Conservation (phyloP, 2,329 filamentous ascomycete genomes). For the Polytolypa hystricis region DNA sequence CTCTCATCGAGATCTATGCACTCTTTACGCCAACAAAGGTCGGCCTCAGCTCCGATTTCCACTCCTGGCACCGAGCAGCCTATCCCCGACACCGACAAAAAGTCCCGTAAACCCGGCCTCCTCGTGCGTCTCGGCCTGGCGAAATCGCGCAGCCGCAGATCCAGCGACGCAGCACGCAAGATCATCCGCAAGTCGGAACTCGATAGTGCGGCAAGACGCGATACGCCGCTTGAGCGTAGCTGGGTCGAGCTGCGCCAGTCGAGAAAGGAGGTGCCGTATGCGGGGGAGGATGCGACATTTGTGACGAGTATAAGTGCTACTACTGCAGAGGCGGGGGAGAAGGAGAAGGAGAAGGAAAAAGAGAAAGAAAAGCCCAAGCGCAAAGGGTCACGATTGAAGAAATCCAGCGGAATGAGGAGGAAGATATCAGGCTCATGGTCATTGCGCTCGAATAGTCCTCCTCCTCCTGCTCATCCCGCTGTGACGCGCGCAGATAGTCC, state of each 20-base stretch:
- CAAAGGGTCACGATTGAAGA: no score
- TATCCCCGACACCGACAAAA: constrained; percentile 19
- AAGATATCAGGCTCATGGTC: no score
- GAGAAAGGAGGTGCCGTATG: constrained; percentile 16
- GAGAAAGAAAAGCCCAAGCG: no score
- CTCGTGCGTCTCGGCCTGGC: constrained; percentile 20
- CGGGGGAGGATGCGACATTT: constrained; percentile 7
- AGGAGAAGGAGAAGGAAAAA: no score
- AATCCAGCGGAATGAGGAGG: no score
- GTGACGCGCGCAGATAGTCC: neutral
- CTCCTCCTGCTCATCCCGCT: neutral
- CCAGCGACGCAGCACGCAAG: constrained; percentile 11
- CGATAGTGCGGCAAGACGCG: constrained; percentile 51
- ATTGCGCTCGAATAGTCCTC: no score
- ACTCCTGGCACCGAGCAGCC: constrained; percentile 28
- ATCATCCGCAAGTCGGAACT: constrained; percentile 45
- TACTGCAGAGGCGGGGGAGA: no score
- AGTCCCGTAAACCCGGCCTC: constrained; percentile 20
- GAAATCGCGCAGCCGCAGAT: constrained; percentile 22
- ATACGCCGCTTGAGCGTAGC: constrained; percentile 52
- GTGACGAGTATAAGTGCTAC: neutral
- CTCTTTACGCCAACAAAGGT: constrained; percentile 15
- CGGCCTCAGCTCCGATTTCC: constrained; percentile 14
- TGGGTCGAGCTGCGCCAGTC: constrained; percentile 35
- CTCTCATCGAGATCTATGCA: constrained; percentile 9